Evolutionary conservation across 2,329 filamentous ascomycete genomes (phyloP), one percentile per base, ranked within the genome.

Genomic region (Exophiala aquamarina): DNA sequence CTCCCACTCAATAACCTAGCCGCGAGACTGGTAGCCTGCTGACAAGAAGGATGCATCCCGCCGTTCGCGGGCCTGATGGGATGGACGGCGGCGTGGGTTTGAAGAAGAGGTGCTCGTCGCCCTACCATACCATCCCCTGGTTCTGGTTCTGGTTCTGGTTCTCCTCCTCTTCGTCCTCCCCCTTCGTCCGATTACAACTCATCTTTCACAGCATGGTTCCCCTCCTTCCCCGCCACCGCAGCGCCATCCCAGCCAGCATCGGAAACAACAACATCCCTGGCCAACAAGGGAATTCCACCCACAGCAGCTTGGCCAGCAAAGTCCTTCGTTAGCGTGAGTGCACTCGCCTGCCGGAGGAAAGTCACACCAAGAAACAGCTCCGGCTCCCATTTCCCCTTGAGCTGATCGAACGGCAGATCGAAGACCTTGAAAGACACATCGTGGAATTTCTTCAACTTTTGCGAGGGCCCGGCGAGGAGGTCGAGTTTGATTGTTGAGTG

Each of bases 381-480:
- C 3, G 46, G 34, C n/a, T 44, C 31, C 46, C 46, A 49, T 13
- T 26, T 26, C 6, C 23, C 33, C 23, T 5, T 26, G n/a, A 15
- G 20, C n/a, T 28, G 15, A 32, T 33, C 13, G 7, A 34, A 4
- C 13, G 46, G 33, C 28, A 49, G 11, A 15, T 44, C 46, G 19
- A 49, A 49, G 40, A 49, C 46, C 8, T 44, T 49, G 40, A 49
- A 49, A 1, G 20, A 20, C 3, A 49, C 28, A 11, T 31, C 26
- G 1, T 18, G 33, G 29, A 43, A 49, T 26, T 38, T 26, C 15
- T 49, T 49, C 4, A 44, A 19, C 8, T 26, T 34, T 7, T 11
- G 26, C 14, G 20, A 10, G 4, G 40, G 40, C 19, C 40, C 40
- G 11, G 34, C 21, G 17, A 44, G 40, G 13, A 49, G 11, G 32